Evolutionary conservation across 805 yeast genomes (phyloP), one percentile per base, ranked within the genome.

Genomic region (Pichia ethanolica): DNA sequence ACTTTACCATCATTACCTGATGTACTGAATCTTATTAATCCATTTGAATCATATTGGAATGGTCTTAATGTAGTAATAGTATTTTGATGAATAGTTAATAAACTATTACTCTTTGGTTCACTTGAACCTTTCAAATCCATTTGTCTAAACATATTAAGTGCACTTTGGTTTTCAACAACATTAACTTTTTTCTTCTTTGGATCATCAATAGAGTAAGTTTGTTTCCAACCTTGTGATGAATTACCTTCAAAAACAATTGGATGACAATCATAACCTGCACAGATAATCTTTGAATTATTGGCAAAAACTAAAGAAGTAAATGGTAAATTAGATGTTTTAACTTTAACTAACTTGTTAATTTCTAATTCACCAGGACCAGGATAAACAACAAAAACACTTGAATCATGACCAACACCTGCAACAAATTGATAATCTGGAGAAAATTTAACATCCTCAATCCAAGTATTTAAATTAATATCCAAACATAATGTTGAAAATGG

Each of bases 401-500:
- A 84, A 68, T 91, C 97, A 65, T 91, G 96, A 42, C 90, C 77
- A 20, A 79, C 93, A 64, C 79, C 89, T 0, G 86, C 97, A 53
- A 91, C 70, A 12, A 83, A 77, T 59, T 88, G 78, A 44, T 90
- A 91, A 47, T 77, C 71, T 6, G 95, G 90, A 53, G 87, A 81
- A 74, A 95, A 91, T 43, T 83, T 76, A 44, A 89, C 91, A 62
- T 80, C 96, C 64, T 93, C 97, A 53, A 91, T 81, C 95, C 97
- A 93, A 33, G 95, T 86, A 39, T 89, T 89, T 53, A 71, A 67
- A 57, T 79, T 73, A 64, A 73, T 81, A 65, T 89, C 96, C 28
- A 96, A 95, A 66, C 90, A 83, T 52, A 89, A 68, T 1, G 96
- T 89, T 68, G 86, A 90, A 75, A 93, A 93, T 32, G 99, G 99